Conservation (phyloP, 768 basidiomycete species). For the Lentinula lateritia region DNA sequence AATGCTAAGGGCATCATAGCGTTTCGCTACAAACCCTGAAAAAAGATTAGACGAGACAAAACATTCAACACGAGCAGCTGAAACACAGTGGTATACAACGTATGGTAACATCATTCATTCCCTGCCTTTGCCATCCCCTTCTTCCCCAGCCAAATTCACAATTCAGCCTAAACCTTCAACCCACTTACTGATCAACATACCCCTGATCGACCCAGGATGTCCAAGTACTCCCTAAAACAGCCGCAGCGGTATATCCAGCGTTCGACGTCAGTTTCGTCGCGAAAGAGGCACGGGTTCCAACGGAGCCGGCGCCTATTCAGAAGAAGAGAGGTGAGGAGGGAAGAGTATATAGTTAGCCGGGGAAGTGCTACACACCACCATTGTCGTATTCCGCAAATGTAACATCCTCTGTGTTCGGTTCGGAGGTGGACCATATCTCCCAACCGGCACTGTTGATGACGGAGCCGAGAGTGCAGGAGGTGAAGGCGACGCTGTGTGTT, state of each 20-base stretch:
- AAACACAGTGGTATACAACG: too few relatives aligned
- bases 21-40: too few relatives aligned
- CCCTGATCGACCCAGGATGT: slow-evolving; percentile 19
- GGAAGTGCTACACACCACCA: slow-evolving; percentile 16
- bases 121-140: too few relatives aligned
- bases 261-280: slow-evolving; percentile 15
- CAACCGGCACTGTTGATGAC: slow-evolving; percentile 22
- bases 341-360: too few relatives aligned
- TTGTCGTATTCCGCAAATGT: slow-evolving; percentile 19
- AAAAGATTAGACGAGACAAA: too few relatives aligned
- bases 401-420: slow-evolving; percentile 22
- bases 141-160: not conserved
- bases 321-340: not conserved
- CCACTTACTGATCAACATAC: slow-evolving; percentile 6
- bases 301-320: slow-evolving; percentile 16
- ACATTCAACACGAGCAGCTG: too few relatives aligned
- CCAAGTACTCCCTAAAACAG: slow-evolving; percentile 19
- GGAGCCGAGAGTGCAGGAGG: slow-evolving; percentile 14
- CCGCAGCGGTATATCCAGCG: slow-evolving; percentile 14
- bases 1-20: too few relatives aligned
- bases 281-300: slow-evolving; percentile 20
- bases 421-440: slow-evolving; percentile 19
- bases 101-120: too few relatives aligned
- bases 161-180: too few relatives aligned
- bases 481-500: slow-evolving; percentile 17